phyloP scores from a whole-genome alignment of 768 basidiomycete species.

The Mycena chlorophos region DNA sequence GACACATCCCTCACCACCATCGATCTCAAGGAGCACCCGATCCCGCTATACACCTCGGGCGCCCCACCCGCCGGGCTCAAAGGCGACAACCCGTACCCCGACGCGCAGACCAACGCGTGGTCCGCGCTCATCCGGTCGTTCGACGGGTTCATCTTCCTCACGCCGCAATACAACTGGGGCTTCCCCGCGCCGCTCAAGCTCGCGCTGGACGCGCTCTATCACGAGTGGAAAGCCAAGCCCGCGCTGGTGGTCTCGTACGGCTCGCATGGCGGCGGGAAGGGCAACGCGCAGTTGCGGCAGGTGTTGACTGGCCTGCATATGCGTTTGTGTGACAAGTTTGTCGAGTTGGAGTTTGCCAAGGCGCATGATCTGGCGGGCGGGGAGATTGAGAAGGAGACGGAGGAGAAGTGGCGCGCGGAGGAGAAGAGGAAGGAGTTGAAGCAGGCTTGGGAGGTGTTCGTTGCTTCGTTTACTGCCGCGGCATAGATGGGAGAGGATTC shows the following conservation, averaged over 20 bases:
- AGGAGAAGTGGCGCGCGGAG: slow-evolving; percentile 9
- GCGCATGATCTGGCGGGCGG: slow-evolving; percentile 8
- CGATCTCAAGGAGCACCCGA: slow-evolving; percentile 26
- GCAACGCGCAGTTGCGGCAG: slow-evolving; percentile 27
- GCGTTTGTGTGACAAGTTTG: slow-evolving; percentile 9
- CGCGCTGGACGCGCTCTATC: slow-evolving; percentile 40
- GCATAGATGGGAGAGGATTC: too few species aligned
- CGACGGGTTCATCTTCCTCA: slow-evolving; percentile 36
- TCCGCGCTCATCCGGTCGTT: slow-evolving; percentile 28
- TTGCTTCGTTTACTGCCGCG: not conserved
- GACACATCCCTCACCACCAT: slow-evolving; percentile 28
- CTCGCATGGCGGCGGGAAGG: slow-evolving; percentile 32
- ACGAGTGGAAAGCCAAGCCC: slow-evolving; percentile 39
- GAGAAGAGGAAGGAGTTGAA: slow-evolving; percentile 14
- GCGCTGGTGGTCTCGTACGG: slow-evolving; percentile 36
- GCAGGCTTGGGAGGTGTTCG: slow-evolving; percentile 12
- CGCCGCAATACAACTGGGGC: slow-evolving; percentile 43
- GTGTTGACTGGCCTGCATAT: slow-evolving; percentile 27
- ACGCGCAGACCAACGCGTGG: slow-evolving; percentile 32
- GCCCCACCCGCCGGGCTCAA: slow-evolving; percentile 26
- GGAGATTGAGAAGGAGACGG: slow-evolving; percentile 2
- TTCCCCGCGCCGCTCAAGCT: slow-evolving; percentile 41
- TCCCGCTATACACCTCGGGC: slow-evolving; percentile 26
- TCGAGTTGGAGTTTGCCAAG: slow-evolving; percentile 6
- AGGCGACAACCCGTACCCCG: slow-evolving; percentile 25